Conservation (phyloP, 1,139 yeast genomes). For the Pichia sp. region DNA sequence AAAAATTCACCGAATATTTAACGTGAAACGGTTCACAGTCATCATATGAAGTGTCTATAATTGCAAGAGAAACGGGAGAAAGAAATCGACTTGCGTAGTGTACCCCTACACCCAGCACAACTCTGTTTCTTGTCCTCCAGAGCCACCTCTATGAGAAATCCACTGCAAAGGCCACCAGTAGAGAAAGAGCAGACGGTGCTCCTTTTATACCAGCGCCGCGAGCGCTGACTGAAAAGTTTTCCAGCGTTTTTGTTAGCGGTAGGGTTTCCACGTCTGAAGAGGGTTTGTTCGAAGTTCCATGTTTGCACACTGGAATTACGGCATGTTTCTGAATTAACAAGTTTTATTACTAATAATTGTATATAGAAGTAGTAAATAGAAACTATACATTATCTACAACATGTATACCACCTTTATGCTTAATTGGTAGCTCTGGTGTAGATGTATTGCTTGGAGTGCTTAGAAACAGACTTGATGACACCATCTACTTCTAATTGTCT, state of each 20-base stretch:
- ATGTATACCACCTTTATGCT: conserved; percentile 15
- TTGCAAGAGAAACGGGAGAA: conserved; percentile 1
- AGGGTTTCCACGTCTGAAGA: too few species aligned
- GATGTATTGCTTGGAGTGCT: conserved; percentile 96
- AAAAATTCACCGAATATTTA: conserved; percentile 36
- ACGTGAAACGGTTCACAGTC: conserved; percentile 33
- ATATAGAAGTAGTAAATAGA: conserved; percentile 1
- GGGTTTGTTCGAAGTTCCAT: neutral
- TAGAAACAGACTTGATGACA: conserved; percentile 89
- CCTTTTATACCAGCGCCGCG: neutral
- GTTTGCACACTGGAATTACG: too few species aligned
- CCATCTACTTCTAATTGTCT: conserved; percentile 96
- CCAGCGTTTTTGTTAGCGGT: too few species aligned
- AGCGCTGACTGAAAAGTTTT: too few species aligned
- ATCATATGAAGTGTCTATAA: conserved; percentile 32
- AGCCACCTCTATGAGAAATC: neutral
- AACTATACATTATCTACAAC: conserved; percentile 4
- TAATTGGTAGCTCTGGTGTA: conserved; percentile 81
- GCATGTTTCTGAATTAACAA: neutral
- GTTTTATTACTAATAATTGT: neutral
- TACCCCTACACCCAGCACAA: conserved; percentile 5
- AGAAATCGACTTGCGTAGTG: neutral
- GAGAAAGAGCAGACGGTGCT: neutral
- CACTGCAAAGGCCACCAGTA: too few species aligned
- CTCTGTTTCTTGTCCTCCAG: neutral